Base-by-base conservation (phyloP, 2,329 filamentous ascomycete genomes). In the Eutypa lata region DNA sequence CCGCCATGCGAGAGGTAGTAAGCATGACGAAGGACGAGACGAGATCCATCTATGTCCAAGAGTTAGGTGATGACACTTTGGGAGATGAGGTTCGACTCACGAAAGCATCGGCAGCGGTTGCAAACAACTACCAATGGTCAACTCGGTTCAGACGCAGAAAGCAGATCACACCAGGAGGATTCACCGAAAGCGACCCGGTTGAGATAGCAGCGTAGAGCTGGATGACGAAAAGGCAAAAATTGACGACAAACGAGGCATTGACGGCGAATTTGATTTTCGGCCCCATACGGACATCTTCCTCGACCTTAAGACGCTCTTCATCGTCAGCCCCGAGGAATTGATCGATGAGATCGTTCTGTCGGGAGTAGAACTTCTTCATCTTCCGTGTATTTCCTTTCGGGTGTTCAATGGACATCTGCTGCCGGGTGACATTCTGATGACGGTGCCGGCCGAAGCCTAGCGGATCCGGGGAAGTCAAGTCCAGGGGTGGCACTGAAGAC, bases 81-180 rank as follows among this genome's bases (percentile, higher is more conserved):
- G 53, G 51, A 33, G 42, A 40, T 18, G 38, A 47, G 49, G 57
- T 19, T 43, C 47, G 16, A 74, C 74, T 63, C 60, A 78, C 75
- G 66, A 84, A 84, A 5, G 83, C 83, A 70, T 87, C 83, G 44
- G 84, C 82, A 24, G 84, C 79, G n/a, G 83, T 86, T 16, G 83
- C 83, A 56, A 87, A 84, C 19, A 87, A 74, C 68, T 72, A 59
- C 37, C 33, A 52, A 26, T 35, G n/a, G 57, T 64, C 54, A 64
- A 60, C 57, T 56, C 52, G 43, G 53, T 57, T 53, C 48, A 46
- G 55, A 37, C 21, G 52, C 52, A 37, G 49, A 24, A 50, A 48
- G 49, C 57, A 56, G 35, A 38, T 14, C 55, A 52, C 57, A 52
- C 52, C 37, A 53, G 58, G 60, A 49, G 52, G 53, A 55, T 55